Evolutionary conservation across 2,329 filamentous ascomycete species (phyloP), one percentile per base, ranked within the genome.

Genomic region (Stachybotrys elegans): DNA sequence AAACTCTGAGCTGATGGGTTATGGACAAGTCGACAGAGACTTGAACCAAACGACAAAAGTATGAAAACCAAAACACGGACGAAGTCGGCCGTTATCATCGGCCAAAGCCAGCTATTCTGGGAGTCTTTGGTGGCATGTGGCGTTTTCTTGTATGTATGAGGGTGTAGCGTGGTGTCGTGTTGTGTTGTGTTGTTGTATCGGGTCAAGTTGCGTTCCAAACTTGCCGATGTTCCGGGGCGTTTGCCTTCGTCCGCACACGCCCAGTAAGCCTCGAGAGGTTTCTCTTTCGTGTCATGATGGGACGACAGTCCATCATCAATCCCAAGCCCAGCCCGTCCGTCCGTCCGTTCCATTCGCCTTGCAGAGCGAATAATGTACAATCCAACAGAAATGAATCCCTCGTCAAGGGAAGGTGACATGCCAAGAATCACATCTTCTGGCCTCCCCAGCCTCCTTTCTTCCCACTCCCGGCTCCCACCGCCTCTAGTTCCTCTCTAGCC

Each of bases 291-390:
- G n/a, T n/a, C n/a, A n/a, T n/a, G n/a, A n/a, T n/a, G n/a, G n/a
- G n/a, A n/a, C n/a, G n/a, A n/a, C n/a, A n/a, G n/a, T 56, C 54
- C 60, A 55, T 58, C 52, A 57, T 56, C 56, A 58, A 54, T 57
- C 31, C 31, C 52, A 56, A 53, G 43, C 53, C 61, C 57, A 48
- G 51, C 57, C 62, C 57, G 51, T 58, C 62, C 57, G 61, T 62
- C 57, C 46, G 55, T 57, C 55, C 58, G 51, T 16, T 57, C 61
- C 51, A 59, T 65, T 63, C 65, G 65, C 65, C 56, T 54, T 55
- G 48, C 57, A 52, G 54, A 55, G 62, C 62, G 63, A 65, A 63
- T 66, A 67, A 60, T 67, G 58, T 68, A 68, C 65, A 68, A 66
- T 67, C 63, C 63, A 66, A 67, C 57, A 60, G 60, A 59, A 49